A percentile compares a stretch with the other conserved stretches of the same genome.
Conservation (phyloP, 2,329 filamentous ascomycete genomes). For the Colletotrichum sp. region DNA sequence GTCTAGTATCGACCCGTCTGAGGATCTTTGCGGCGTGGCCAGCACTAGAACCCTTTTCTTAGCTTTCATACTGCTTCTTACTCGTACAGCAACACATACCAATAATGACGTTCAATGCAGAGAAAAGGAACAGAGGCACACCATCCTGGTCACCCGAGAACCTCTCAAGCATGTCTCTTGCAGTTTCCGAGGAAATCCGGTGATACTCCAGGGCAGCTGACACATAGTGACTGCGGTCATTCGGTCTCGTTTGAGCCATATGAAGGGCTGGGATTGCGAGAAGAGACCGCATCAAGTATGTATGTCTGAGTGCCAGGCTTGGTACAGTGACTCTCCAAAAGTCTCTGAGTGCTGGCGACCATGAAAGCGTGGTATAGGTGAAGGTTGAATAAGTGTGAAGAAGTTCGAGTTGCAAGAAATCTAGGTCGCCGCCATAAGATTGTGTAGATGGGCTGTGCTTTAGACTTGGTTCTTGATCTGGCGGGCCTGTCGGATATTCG, state of each 20-base stretch:
- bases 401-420: slow-evolving; percentile 6
- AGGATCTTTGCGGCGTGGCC: neutral
- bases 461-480: neutral
- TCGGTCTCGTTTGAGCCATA: neutral
- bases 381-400: neutral
- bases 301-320: neutral
- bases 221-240: neutral
- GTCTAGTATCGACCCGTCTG: neutral
- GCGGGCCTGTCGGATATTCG: neutral
- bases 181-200: neutral
- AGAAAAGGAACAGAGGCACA: neutral
- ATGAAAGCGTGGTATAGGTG: neutral
- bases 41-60: neutral
- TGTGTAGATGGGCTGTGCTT: neutral
- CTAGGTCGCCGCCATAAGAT: neutral
- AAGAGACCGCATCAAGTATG: neutral
- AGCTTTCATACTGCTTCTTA: neutral
- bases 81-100: neutral
- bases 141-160: neutral
- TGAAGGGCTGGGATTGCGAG: slow-evolving; percentile 6
- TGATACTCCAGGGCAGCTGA: slow-evolving; percentile 2
- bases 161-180: neutral
- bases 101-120: neutral
- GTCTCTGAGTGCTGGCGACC: neutral
- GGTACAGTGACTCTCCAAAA: slow-evolving; percentile 13